These are phyloP conservation scores for Excoecaria agallocha DNA, from an alignment of 345 rosid species.

Conservation along the genomic window DNA sequence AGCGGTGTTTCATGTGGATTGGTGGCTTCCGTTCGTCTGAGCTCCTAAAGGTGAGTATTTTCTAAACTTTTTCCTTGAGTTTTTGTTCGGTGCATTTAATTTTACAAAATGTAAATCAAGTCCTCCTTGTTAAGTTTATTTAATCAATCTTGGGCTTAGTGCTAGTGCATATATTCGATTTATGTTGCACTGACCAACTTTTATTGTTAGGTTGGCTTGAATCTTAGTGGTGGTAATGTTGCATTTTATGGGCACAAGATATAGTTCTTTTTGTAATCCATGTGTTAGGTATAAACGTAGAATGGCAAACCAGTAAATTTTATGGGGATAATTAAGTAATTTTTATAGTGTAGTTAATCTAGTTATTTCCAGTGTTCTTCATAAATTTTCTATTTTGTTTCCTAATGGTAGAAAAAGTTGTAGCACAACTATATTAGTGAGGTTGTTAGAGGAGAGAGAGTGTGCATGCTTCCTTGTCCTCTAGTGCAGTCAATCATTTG, in stretches of 20 bases:
- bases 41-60: constrained; percentile 65
- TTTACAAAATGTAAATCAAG: no score
- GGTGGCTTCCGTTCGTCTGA: constrained; percentile 97
- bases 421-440: no score
- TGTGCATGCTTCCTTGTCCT: no score
- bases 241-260: background rate
- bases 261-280: background rate
- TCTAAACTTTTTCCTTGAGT: background rate
- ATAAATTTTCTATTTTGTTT: no score
- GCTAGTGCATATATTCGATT: background rate
- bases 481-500: no score
- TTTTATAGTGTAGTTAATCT: no score
- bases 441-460: no score
- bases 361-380: no score
- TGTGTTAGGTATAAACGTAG: no score
- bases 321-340: no score
- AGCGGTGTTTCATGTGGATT: constrained; percentile 91
- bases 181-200: background rate
- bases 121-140: background rate
- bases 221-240: background rate
- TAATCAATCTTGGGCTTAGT: background rate
- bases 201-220: background rate
- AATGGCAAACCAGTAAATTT: no score
- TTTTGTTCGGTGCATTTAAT: background rate
- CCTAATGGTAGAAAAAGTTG: no score